Conservation (phyloP, 306 rosid species). For the Sicyos baderoa region DNA sequence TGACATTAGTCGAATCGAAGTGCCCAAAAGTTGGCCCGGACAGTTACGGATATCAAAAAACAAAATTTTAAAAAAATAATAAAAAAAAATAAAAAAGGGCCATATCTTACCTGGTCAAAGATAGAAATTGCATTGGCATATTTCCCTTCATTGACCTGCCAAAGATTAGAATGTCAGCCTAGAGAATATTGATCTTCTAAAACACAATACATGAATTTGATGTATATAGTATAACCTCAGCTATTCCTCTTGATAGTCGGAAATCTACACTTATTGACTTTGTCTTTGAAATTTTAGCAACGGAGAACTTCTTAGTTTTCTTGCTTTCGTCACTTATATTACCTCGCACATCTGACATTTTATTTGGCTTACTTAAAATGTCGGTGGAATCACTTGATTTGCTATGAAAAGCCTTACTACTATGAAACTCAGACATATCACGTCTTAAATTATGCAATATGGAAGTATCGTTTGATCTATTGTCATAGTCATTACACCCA, state of each 20-base stretch:
- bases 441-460: constrained; percentile 55
- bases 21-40: too few species aligned
- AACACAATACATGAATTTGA: constrained; percentile 3
- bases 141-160: constrained; percentile 93
- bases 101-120: constrained; percentile 65
- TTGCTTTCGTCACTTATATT: constrained; percentile 48
- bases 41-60: too few species aligned
- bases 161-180: constrained; percentile 14
- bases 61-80: too few species aligned
- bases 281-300: constrained; percentile 62
- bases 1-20: too few species aligned
- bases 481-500: constrained; percentile 44
- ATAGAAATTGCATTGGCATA: constrained; percentile 79
- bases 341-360: constrained; percentile 32
- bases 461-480: constrained; percentile 40
- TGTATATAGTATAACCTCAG: constrained; percentile 47
- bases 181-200: background rate
- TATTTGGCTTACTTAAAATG: constrained; percentile 36
- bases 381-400: constrained; percentile 41
- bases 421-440: constrained; percentile 45
- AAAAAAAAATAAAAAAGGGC: too few species aligned
- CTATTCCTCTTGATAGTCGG: constrained; percentile 91
- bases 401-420: constrained; percentile 38
- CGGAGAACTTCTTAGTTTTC: constrained; percentile 62
- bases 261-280: constrained; percentile 88